Percentiles rank a stretch among this genome's conserved stretches.
Evolutionary conservation across 345 rosid species (phyloP).

Genomic region (Isatis tinctoria): DNA sequence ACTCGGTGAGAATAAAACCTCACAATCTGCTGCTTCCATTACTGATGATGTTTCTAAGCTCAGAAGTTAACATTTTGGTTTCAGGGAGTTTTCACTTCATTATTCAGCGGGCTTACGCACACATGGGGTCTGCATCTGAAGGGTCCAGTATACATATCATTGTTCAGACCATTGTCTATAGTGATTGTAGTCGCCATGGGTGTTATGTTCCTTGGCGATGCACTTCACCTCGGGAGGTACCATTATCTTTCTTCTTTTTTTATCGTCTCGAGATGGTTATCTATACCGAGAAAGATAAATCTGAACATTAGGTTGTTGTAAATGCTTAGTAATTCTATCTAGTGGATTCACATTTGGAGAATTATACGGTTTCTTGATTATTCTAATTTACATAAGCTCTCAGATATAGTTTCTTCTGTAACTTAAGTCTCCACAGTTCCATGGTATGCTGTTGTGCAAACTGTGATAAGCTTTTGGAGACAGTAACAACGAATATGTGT

Average conservation of each 20-base stretch:
- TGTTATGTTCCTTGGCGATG: slow-evolving; percentile 30
- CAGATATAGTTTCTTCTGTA: not conserved
- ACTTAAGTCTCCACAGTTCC: not conserved
- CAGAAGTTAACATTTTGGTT: not conserved
- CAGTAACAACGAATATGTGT: not conserved
- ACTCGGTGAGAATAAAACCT: slow-evolving; percentile 28
- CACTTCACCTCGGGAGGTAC: slow-evolving; percentile 33
- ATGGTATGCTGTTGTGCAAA: not conserved
- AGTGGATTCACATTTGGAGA: not conserved
- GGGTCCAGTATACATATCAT: slow-evolving; percentile 35
- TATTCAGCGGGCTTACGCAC: slow-evolving; percentile 5
- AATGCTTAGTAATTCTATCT: not conserved
- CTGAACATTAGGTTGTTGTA: not conserved
- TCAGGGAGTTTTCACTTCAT: slow-evolving; percentile 17
- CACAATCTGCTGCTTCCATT: not conserved
- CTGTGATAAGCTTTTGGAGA: not conserved
- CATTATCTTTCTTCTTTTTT: not conserved
- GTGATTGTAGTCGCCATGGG: slow-evolving; percentile 30
- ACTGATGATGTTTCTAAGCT: not conserved
- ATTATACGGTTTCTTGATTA: not conserved
- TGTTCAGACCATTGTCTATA: slow-evolving; percentile 35
- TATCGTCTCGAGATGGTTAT: too few species aligned
- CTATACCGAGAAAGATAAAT: not conserved
- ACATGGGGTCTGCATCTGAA: slow-evolving; percentile 31
- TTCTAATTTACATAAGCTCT: not conserved